These are phyloP conservation scores for Penicillium arizonense DNA, from an alignment of 495 filamentous ascomycete species.

Conservation along the genomic window DNA sequence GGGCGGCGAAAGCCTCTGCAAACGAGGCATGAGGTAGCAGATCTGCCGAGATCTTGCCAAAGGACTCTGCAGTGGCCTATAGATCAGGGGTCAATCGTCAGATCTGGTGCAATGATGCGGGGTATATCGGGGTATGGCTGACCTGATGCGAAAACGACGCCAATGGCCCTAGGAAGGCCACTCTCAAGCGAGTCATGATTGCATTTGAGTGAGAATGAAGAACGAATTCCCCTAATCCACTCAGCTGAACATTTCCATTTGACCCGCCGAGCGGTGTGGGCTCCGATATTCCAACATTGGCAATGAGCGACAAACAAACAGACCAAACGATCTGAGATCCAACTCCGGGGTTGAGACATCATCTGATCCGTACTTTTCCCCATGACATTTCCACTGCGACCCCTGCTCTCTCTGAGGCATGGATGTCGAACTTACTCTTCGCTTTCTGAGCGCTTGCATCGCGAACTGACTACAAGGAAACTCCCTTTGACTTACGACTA, in stretches of 20 bases:
- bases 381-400: constrained; percentile 10
- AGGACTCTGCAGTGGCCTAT: constrained; percentile 67
- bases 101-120: constrained; percentile 5
- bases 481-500: constrained; percentile 61
- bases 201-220: not conserved
- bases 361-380: not conserved
- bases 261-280: constrained; percentile 23
- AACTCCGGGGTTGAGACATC: not conserved
- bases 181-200: constrained; percentile 33
- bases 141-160: constrained; percentile 95
- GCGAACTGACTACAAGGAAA: constrained; percentile 44
- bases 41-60: constrained; percentile 47
- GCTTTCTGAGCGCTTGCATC: constrained; percentile 27
- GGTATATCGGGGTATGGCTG: constrained; percentile 7
- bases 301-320: constrained; percentile 27
- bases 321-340: constrained; percentile 24
- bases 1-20: constrained; percentile 72
- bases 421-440: constrained; percentile 24
- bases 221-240: not conserved
- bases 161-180: constrained; percentile 81
- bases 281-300: not conserved
- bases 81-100: constrained; percentile 13
- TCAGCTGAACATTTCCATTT: constrained; percentile 2
- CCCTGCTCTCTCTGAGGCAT: constrained; percentile 3
- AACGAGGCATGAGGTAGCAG: constrained; percentile 58